These are phyloP conservation scores for Pichia scutulata DNA, from an alignment of 805 yeast species.

Conservation along the genomic window DNA sequence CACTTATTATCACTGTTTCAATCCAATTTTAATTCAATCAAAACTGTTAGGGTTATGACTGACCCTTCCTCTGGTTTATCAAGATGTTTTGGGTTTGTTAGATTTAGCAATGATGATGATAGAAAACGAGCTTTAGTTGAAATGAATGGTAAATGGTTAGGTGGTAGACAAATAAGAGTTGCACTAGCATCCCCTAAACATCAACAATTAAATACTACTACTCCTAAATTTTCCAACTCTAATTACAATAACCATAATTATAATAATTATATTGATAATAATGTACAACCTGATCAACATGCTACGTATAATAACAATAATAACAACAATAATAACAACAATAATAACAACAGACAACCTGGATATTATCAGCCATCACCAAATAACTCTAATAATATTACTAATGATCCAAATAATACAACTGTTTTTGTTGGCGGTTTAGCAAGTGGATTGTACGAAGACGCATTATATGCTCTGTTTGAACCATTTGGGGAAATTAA, in stretches of 20 bases:
- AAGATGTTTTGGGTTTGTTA: constrained; percentile 73
- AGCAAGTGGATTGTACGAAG: constrained; percentile 55
- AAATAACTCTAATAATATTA: not conserved
- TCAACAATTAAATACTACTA: constrained; percentile 19
- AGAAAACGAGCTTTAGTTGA: constrained; percentile 60
- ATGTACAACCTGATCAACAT: not conserved
- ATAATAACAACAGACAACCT: constrained; percentile 5
- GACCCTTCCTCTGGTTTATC: constrained; percentile 75
- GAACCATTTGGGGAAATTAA: constrained; percentile 66
- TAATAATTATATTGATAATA: constrained; percentile 27
- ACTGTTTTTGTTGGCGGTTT: constrained; percentile 66
- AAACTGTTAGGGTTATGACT: constrained; percentile 80
- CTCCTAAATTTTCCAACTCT: too few species aligned
- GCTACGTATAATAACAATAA: not conserved
- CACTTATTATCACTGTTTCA: constrained; percentile 68
- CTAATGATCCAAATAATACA: constrained; percentile 60
- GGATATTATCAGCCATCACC: constrained; percentile 15
- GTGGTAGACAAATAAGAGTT: constrained; percentile 68
- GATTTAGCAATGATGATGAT: constrained; percentile 65
- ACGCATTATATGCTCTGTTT: constrained; percentile 51
- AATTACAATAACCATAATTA: constrained; percentile 9
- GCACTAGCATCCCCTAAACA: constrained; percentile 74
- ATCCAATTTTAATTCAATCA: constrained; percentile 54
- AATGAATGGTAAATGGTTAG: constrained; percentile 77
- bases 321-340: not conserved